phyloP scores from a whole-genome alignment of 768 basidiomycete species.

The Trametes punicea region DNA sequence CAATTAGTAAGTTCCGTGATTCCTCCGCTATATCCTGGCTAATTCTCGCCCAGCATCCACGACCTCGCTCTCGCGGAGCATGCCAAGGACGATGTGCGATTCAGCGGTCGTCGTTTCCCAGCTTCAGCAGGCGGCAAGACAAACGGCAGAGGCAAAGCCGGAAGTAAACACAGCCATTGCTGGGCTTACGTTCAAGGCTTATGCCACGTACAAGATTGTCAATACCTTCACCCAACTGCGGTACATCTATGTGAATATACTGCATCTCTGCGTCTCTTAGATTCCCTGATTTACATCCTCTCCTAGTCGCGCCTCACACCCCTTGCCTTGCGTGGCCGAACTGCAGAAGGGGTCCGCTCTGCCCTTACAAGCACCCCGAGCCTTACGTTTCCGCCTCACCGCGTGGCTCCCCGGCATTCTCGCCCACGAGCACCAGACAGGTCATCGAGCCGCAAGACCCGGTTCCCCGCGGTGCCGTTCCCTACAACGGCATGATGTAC shows the following conservation, averaged over 20 bases:
- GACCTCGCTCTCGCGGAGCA: conserved; percentile 28
- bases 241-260: conserved; percentile 33
- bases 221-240: conserved; percentile 32
- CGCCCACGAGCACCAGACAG: conserved; percentile 4
- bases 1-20: conserved; percentile 36
- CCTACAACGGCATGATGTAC: conserved; percentile 27
- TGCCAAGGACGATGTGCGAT: conserved; percentile 26
- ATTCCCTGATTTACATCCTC: background rate
- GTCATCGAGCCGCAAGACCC: conserved; percentile 7
- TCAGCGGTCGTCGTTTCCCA: conserved; percentile 10
- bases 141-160: conserved; percentile 15
- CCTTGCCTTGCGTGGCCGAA: conserved; percentile 35
- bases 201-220: conserved; percentile 29
- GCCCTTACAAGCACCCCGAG: conserved; percentile 32
- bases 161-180: conserved; percentile 33
- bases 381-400: conserved; percentile 21
- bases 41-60: conserved; percentile 31
- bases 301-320: conserved; percentile 34
- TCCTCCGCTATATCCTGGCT: background rate
- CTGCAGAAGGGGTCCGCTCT: conserved; percentile 26
- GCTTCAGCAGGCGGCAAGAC: background rate
- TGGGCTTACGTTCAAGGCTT: conserved; percentile 38
- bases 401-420: conserved; percentile 4
- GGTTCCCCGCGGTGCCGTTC: conserved; percentile 23
- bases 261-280: background rate